These are phyloP conservation scores for Phoma sp. DNA, from an alignment of 2,329 filamentous ascomycete genomes.

Conservation along the genomic window DNA sequence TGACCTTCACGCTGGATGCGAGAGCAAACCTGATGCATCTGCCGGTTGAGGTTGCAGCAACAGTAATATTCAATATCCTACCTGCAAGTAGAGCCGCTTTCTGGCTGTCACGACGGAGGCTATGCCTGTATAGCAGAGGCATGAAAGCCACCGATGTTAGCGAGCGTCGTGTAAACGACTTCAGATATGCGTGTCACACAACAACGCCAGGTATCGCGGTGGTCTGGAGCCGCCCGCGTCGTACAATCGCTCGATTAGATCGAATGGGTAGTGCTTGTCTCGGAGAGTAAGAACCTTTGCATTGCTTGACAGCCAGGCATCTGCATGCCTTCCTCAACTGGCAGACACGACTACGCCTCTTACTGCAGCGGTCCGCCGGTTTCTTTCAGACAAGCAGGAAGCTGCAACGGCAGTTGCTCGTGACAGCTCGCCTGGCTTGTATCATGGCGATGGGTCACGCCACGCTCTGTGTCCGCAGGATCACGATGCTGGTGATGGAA, in stretches of 20 bases:
- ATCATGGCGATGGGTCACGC: conserved; percentile 5
- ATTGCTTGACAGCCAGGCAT: conserved; percentile 17
- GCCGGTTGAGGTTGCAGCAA: neutral
- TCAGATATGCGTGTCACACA: conserved; percentile 4
- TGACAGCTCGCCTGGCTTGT: conserved; percentile 3
- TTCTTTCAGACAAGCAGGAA: neutral
- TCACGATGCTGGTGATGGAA: conserved; percentile 8
- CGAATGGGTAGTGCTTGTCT: conserved; percentile 14
- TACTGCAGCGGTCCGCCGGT: neutral
- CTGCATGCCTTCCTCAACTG: conserved; percentile 18
- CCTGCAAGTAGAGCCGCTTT: conserved; percentile 8
- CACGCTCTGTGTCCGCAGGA: conserved; percentile 3
- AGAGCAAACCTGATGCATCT: neutral
- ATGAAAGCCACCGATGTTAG: conserved; percentile 14
- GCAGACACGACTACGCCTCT: conserved; percentile 8
- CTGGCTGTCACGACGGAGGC: neutral
- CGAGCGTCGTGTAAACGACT: conserved; percentile 11
- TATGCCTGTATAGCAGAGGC: conserved; percentile 9
- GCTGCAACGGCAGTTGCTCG: neutral
- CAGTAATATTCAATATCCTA: neutral
- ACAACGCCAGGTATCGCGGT: conserved; percentile 13
- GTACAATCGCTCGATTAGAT: conserved; percentile 12
- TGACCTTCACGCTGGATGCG: too few species aligned
- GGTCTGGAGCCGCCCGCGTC: conserved; percentile 22
- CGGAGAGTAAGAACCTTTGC: conserved; percentile 1